phyloP scores from a whole-genome alignment of 1,284 basidiomycete genomes.

The Lentinus polychrous region DNA sequence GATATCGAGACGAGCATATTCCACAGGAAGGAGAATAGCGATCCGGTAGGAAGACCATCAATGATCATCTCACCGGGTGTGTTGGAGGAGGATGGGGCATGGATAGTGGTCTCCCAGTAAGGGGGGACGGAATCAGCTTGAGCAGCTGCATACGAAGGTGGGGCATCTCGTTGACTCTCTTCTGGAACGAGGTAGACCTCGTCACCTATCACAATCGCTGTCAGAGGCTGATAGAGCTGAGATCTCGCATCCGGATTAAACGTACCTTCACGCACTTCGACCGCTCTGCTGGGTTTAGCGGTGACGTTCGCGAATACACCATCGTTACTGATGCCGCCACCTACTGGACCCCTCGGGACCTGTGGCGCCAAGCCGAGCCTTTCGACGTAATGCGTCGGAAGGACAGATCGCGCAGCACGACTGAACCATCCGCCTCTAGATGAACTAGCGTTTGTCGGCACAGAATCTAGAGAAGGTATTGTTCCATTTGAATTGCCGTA shows the following conservation, averaged over 20 bases:
- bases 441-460: slow-evolving; percentile 26
- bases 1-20: slow-evolving; percentile 90
- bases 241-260: slow-evolving; percentile 2
- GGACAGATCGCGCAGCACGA: slow-evolving; percentile 48
- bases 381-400: slow-evolving; percentile 42
- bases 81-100: slow-evolving; percentile 58
- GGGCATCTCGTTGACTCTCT: slow-evolving; percentile 73
- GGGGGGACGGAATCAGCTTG: slow-evolving; percentile 93
- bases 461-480: slow-evolving; percentile 45
- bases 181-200: slow-evolving; percentile 72
- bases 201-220: slow-evolving; percentile 44
- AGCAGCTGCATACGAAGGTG: slow-evolving; percentile 86
- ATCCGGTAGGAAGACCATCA: slow-evolving; percentile 71
- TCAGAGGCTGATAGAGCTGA: neutral
- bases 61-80: slow-evolving; percentile 64
- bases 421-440: slow-evolving; percentile 48
- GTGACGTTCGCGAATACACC: slow-evolving; percentile 96
- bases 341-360: slow-evolving; percentile 44
- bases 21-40: slow-evolving; percentile 86
- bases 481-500: slow-evolving; percentile 81
- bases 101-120: slow-evolving; percentile 97
- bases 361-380: slow-evolving; percentile 44
- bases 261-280: slow-evolving; percentile 59
- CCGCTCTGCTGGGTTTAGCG: slow-evolving; percentile 74
- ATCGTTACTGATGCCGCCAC: slow-evolving; percentile 78